Percentiles rank a stretch among this genome's conserved stretches.
phyloP scores from a whole-genome alignment of 2,329 filamentous ascomycete species.

The Aspergillus sp. region DNA sequence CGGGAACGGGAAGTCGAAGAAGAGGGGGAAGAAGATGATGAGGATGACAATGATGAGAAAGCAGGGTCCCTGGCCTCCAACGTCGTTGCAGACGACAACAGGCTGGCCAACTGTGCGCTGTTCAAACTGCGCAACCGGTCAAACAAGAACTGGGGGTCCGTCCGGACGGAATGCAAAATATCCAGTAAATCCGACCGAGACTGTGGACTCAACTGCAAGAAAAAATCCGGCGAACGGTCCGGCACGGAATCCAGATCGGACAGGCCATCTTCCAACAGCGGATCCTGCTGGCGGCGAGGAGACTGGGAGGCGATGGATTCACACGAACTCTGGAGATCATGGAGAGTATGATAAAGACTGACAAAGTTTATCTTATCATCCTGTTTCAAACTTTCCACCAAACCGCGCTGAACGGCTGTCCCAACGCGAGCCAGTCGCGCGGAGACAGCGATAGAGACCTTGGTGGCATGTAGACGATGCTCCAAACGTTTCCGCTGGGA shows the following conservation, averaged over 20 bases:
- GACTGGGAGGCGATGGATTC: conserved; percentile 26
- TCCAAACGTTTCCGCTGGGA: conserved; percentile 33
- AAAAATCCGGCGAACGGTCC: conserved; percentile 30
- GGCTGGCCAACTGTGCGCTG: conserved; percentile 64
- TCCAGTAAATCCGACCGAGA: conserved; percentile 67
- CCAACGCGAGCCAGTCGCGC: conserved; percentile 36
- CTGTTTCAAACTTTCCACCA: conserved; percentile 39
- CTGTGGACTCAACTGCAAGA: conserved; percentile 62
- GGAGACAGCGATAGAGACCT: conserved; percentile 37
- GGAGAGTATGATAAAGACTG: conserved; percentile 36
- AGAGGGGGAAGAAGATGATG: background rate
- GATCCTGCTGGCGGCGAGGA: conserved; percentile 27
- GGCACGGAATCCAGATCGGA: conserved; percentile 29
- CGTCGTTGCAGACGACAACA: conserved; percentile 70
- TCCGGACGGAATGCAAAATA: conserved; percentile 73
- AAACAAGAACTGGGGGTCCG: conserved; percentile 80
- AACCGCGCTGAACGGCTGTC: conserved; percentile 34
- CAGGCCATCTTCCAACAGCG: conserved; percentile 23
- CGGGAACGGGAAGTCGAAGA: conserved; percentile 53
- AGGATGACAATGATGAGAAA: too few relatives aligned
- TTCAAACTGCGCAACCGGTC: conserved; percentile 69
- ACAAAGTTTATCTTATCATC: conserved; percentile 40
- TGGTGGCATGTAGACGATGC: conserved; percentile 33
- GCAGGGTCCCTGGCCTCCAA: conserved; percentile 78
- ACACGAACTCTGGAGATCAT: conserved; percentile 38